Percentiles rank a stretch among this genome's conserved stretches.
Conservation (phyloP, 2,329 filamentous ascomycete genomes). For the Raffaelea arxii region DNA sequence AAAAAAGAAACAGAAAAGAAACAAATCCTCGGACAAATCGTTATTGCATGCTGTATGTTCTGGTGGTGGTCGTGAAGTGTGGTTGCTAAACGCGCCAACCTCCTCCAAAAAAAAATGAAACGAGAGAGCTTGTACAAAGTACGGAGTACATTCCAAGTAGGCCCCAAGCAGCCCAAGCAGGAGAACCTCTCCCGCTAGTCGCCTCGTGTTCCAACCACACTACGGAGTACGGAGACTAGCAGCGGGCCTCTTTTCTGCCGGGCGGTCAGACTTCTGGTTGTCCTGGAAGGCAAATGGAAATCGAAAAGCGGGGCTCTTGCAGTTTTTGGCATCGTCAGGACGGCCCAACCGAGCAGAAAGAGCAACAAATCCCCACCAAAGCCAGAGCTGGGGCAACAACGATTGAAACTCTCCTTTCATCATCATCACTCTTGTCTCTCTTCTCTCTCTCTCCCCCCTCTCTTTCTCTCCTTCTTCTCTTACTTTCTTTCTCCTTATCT, state of each 20-base stretch:
- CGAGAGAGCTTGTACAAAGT: too few species aligned
- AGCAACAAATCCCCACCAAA: conserved; percentile 9
- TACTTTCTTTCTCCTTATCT: conserved; percentile 9
- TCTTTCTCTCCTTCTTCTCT: conserved; percentile 8
- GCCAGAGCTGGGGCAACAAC: conserved; percentile 6
- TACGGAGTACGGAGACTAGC: too few species aligned
- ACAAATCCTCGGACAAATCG: neutral
- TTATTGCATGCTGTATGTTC: too few species aligned
- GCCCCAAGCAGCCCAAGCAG: too few species aligned
- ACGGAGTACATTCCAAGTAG: too few species aligned
- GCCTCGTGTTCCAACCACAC: too few species aligned
- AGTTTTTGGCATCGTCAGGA: conserved; percentile 8
- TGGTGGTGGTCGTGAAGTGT: too few species aligned
- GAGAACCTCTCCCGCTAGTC: too few species aligned
- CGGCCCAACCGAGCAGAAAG: conserved; percentile 5
- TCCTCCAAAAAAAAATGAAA: too few species aligned
- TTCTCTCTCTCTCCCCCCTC: conserved; percentile 7
- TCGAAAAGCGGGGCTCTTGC: conserved; percentile 8
- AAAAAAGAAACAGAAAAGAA: neutral
- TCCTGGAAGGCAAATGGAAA: conserved; percentile 1
- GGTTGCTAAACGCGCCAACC: too few species aligned
- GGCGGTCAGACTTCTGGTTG: conserved; percentile 9
- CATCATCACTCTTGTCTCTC: conserved; percentile 7
- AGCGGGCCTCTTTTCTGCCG: conserved; percentile 13
- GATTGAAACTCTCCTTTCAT: neutral